Percentiles rank a stretch among this genome's conserved stretches.
phyloP scores from a whole-genome alignment of 495 filamentous ascomycete genomes.

The Aspergillus incahuasiensis region DNA sequence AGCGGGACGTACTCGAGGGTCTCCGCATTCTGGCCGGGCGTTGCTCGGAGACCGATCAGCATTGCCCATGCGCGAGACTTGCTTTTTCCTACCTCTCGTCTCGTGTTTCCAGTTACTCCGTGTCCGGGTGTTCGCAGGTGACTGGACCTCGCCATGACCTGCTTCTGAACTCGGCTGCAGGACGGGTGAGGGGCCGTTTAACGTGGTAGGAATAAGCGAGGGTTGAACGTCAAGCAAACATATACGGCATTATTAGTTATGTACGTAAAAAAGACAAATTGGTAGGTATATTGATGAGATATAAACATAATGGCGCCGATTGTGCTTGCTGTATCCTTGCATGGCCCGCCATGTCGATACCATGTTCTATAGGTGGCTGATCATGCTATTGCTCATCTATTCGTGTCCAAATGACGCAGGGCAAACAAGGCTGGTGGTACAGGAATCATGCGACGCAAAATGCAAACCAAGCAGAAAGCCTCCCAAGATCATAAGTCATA shows the following conservation, averaged over 20 bases:
- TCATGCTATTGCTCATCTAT: constrained; percentile 3
- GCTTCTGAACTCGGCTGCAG: neutral
- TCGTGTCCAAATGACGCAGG: neutral
- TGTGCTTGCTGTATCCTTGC: neutral
- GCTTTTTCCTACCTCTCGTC: neutral
- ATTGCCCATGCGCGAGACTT: neutral
- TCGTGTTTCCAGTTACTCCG: neutral
- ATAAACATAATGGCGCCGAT: neutral
- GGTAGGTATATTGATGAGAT: neutral
- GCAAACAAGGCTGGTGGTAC: neutral
- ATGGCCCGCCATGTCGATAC: constrained; percentile 12
- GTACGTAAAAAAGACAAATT: neutral
- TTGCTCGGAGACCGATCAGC: constrained; percentile 5
- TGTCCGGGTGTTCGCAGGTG: neutral
- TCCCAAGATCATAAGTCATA: neutral
- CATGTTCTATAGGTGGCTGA: constrained; percentile 4
- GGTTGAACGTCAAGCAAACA: neutral
- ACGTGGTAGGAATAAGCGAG: neutral
- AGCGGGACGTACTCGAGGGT: neutral
- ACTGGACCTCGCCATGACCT: neutral
- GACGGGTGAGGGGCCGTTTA: neutral
- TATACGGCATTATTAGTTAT: too few species aligned
- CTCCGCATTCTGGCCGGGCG: neutral
- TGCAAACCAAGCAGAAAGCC: constrained; percentile 11
- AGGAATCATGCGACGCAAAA: neutral